Conservation (phyloP, 2,329 filamentous ascomycete species). For the Aspergillus calidoustus region DNA sequence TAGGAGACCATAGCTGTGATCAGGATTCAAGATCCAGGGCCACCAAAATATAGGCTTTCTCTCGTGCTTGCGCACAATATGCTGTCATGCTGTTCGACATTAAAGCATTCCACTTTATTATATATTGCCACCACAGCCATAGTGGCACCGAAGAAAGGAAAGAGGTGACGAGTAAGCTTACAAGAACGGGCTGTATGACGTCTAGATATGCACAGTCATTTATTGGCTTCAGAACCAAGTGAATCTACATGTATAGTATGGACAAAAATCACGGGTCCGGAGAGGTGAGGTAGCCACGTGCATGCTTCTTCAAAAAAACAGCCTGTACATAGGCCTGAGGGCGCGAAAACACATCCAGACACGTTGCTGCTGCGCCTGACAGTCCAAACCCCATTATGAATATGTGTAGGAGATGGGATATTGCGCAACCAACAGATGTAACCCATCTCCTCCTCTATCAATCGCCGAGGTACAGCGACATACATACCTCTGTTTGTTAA, state of each 20-base stretch:
- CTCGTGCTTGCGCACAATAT: background rate
- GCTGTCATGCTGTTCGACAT: background rate
- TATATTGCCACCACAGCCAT: background rate
- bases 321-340: background rate
- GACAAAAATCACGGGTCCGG: background rate
- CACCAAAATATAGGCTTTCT: background rate
- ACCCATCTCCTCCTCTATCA: no score
- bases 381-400: background rate
- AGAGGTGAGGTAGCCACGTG: background rate
- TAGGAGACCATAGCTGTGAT: no score
- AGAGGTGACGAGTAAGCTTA: background rate
- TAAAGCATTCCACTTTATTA: background rate
- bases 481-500: background rate
- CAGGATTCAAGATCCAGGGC: background rate
- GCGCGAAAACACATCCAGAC: background rate
- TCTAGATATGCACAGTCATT: constrained; percentile 20
- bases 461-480: background rate
- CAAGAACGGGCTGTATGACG: background rate
- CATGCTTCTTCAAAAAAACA: background rate
- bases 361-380: background rate
- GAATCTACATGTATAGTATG: constrained; percentile 16
- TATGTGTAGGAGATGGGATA: no score
- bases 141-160: background rate
- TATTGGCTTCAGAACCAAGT: constrained; percentile 11
- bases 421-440: no score